Evolutionary conservation across 805 yeast species (phyloP), one percentile per base, ranked within the genome.

Genomic region (Zygosaccharomyces siamensis): DNA sequence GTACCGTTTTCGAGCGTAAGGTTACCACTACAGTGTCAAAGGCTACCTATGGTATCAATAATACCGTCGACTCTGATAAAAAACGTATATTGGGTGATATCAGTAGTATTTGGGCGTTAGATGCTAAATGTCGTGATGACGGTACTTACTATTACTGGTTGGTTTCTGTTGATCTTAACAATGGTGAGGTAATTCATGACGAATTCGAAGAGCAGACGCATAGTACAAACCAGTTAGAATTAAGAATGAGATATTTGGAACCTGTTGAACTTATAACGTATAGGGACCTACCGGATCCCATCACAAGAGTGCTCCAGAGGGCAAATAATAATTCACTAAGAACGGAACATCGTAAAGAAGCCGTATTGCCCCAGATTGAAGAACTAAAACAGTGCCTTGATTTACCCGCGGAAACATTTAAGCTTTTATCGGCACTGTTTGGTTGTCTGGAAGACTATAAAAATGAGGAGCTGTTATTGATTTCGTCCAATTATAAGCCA

Each of bases 171-270:
- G 89, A 7, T 79, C 83, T 14, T 83, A 86, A 63, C 82, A 82
- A 90, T 0, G 97, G 97, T 0, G 87, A 84, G 39, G 76, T 89
- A 3, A 64, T 86, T 0, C 79, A 79, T 53, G 98, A 93, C 63
- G 67, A 68, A 7, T 89, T 93, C 60, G 61, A 62, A 3, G 97
- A 89, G 59, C 72, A 73, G 16, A 63, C 69, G 8, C 45, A 47
- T 52, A 47, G 78, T 8, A 72, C 83, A n/a, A 75, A 70, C 37
- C 83, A 83, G 53, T 66, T 92, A 18, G 89, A 86, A 52, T 86
- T 95, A 0, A 68, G 98, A 46, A 63, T 89, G 6, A 68, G 78
- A 39, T 89, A 87, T 63, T 67, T 90, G 50, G 79, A 79, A 37
- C 97, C 98, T 0, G 77, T 82, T 36, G 98, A 92, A 63, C 74